Conservation (phyloP, 2,329 filamentous ascomycete species). For the Hymenoscyphus infarciens region DNA sequence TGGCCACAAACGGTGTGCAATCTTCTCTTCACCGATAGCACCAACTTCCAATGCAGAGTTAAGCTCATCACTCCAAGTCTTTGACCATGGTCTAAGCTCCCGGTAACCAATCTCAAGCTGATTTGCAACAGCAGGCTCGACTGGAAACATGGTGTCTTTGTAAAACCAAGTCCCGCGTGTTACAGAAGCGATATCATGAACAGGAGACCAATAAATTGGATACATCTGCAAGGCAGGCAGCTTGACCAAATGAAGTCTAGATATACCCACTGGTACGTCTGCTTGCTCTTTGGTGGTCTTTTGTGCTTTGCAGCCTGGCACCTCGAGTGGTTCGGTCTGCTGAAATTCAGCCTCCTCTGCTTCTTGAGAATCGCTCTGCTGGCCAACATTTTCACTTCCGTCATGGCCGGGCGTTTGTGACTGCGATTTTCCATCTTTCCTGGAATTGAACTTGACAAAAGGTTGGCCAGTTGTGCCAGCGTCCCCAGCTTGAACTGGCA, state of each 20-base stretch:
- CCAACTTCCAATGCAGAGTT: constrained; percentile 88
- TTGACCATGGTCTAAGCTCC: constrained; percentile 81
- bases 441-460: constrained; percentile 42
- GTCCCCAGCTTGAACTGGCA: constrained; percentile 15
- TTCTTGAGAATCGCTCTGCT: constrained; percentile 10
- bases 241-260: constrained; percentile 84
- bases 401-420: constrained; percentile 8
- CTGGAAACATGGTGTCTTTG: constrained; percentile 86
- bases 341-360: constrained; percentile 19
- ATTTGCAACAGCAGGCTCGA: constrained; percentile 83
- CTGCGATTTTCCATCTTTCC: constrained; percentile 15
- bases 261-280: constrained; percentile 80
- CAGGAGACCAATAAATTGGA: constrained; percentile 95
- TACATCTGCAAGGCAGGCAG: constrained; percentile 84
- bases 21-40: constrained; percentile 84
- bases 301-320: constrained; percentile 30
- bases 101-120: constrained; percentile 88
- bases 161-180: constrained; percentile 95
- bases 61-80: constrained; percentile 90
- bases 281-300: constrained; percentile 34
- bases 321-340: constrained; percentile 21
- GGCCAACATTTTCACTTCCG: constrained; percentile 3
- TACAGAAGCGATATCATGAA: constrained; percentile 83
- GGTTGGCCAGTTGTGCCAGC: constrained; percentile 46
- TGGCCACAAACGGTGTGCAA: constrained; percentile 77